Conservation (phyloP, 768 basidiomycete genomes). For the Suillus tomentosus region DNA sequence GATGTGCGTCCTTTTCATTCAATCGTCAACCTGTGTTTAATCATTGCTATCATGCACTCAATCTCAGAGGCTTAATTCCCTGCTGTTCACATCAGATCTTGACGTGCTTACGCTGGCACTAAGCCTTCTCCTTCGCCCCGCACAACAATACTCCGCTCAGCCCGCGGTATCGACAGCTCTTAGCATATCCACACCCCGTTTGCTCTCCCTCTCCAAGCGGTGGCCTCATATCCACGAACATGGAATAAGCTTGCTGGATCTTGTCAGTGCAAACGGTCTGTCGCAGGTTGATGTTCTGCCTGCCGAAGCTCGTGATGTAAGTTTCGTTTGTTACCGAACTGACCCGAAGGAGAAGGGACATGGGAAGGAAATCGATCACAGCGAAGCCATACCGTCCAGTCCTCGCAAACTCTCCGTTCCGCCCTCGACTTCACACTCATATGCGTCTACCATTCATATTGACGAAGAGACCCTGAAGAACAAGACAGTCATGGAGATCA, state of each 20-base stretch:
- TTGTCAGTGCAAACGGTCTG: conserved; percentile 57
- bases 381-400: conserved; percentile 45
- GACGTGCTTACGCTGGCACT: conserved; percentile 84
- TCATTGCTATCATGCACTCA: conserved; percentile 13
- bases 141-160: conserved; percentile 92
- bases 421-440: conserved; percentile 37
- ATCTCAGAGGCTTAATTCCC: conserved; percentile 80
- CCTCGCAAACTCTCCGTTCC: conserved; percentile 48
- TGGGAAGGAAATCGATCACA: conserved; percentile 46
- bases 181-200: conserved; percentile 78
- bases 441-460: conserved; percentile 63
- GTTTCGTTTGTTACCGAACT: conserved; percentile 79
- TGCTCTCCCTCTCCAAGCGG: conserved; percentile 81
- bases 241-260: conserved; percentile 73
- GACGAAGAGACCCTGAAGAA: conserved; percentile 59
- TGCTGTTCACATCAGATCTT: conserved; percentile 86
- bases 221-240: conserved; percentile 85
- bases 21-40: conserved; percentile 11
- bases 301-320: conserved; percentile 73
- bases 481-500: conserved; percentile 71
- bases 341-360: conserved; percentile 50
- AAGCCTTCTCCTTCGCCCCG: conserved; percentile 85
- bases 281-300: conserved; percentile 64
- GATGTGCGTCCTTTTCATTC: conserved; percentile 65
- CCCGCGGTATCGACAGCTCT: conserved; percentile 81